Conservation (phyloP, 2,329 filamentous ascomycete genomes). For the Sclerotiophoma versabilis region DNA sequence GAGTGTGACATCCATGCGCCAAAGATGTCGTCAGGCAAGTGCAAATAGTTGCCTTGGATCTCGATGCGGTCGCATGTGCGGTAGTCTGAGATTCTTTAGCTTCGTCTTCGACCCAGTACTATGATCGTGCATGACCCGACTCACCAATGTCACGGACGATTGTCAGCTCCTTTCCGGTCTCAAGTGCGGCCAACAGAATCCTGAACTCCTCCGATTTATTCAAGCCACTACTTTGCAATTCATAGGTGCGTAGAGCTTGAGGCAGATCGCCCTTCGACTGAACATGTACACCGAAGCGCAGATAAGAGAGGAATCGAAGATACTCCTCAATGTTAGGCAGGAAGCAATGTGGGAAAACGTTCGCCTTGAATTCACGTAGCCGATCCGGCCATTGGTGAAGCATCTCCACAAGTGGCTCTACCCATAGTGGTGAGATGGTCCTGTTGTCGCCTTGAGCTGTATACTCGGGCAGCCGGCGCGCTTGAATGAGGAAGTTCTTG, state of each 20-base stretch:
- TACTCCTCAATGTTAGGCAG: slow-evolving; percentile 51
- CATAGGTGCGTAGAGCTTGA: slow-evolving; percentile 16
- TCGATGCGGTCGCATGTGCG: slow-evolving; percentile 32
- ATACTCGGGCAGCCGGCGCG: slow-evolving; percentile 31
- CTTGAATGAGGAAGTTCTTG: slow-evolving; percentile 42
- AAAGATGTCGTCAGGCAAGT: slow-evolving; percentile 59
- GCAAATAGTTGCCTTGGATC: slow-evolving; percentile 51
- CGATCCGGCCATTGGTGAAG: slow-evolving; percentile 46
- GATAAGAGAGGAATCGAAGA: slow-evolving; percentile 48
- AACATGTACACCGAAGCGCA: slow-evolving; percentile 46
- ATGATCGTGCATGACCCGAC: slow-evolving; percentile 8
- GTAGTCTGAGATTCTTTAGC: slow-evolving; percentile 29
- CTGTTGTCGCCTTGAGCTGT: not conserved
- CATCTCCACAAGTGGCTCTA: slow-evolving; percentile 45
- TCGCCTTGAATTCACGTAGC: slow-evolving; percentile 52
- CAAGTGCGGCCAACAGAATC: slow-evolving; percentile 50
- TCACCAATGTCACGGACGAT: slow-evolving; percentile 52
- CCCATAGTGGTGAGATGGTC: slow-evolving; percentile 44
- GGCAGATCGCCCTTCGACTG: slow-evolving; percentile 27
- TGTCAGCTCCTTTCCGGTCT: slow-evolving; percentile 56
- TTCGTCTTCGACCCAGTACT: not conserved
- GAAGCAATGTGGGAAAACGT: slow-evolving; percentile 59
- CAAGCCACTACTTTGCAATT: slow-evolving; percentile 17
- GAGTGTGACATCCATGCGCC: slow-evolving; percentile 48
- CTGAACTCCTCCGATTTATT: slow-evolving; percentile 38